Evolutionary conservation across 495 filamentous ascomycete genomes (phyloP).

Genomic region (Xylaria sp.): DNA sequence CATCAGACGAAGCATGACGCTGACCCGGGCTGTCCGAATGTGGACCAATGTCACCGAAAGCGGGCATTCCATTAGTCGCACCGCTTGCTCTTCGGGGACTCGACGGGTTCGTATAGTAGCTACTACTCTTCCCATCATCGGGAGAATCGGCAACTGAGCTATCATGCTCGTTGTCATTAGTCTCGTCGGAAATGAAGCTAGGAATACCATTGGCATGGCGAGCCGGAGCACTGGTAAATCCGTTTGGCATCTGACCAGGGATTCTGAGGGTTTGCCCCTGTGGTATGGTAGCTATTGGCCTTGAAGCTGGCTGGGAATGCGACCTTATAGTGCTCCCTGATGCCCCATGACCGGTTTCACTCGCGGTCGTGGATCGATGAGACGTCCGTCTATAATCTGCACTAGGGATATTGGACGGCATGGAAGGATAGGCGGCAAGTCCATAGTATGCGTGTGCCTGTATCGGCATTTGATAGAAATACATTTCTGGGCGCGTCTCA

Average conservation of each 20-base stretch:
- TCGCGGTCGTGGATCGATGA: constrained; percentile 51
- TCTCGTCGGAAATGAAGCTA: constrained; percentile 58
- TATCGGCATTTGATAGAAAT: constrained; percentile 46
- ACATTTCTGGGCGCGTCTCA: constrained; percentile 49
- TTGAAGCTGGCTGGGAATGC: constrained; percentile 63
- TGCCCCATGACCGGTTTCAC: constrained; percentile 46
- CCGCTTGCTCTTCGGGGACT: constrained; percentile 44
- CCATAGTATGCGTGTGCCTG: constrained; percentile 42
- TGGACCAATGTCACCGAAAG: constrained; percentile 51
- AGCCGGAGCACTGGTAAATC: constrained; percentile 39
- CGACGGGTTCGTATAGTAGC: constrained; percentile 40
- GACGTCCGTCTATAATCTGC: constrained; percentile 58
- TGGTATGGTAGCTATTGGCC: constrained; percentile 39
- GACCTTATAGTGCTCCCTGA: constrained; percentile 58
- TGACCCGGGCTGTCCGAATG: constrained; percentile 43
- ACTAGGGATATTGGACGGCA: constrained; percentile 49
- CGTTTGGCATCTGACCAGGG: constrained; percentile 40
- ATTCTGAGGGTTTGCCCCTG: constrained; percentile 33
- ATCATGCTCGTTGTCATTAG: constrained; percentile 45
- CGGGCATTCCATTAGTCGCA: constrained; percentile 46
- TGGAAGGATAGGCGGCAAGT: constrained; percentile 54
- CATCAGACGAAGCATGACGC: constrained; percentile 56
- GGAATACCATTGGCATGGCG: constrained; percentile 53
- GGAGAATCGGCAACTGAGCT: constrained; percentile 43
- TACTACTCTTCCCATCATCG: constrained; percentile 45